Conservation (phyloP, 2,329 filamentous ascomycete species). For the Xylaria sp. region DNA sequence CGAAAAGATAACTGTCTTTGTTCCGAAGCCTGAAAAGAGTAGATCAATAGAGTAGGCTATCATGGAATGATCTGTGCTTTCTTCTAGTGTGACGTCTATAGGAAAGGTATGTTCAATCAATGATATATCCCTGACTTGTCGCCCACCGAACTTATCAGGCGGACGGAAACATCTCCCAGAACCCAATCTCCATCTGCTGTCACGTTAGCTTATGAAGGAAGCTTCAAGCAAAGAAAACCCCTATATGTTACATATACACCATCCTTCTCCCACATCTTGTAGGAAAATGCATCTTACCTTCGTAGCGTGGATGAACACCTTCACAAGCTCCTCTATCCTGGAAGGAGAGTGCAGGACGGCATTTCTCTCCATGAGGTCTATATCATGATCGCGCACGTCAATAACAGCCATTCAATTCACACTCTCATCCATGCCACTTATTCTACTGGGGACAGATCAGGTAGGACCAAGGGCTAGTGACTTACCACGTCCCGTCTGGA, state of each 20-base stretch:
- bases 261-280: background rate
- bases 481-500: constrained; percentile 75
- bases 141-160: constrained; percentile 11
- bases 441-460: background rate
- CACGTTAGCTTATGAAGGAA: constrained; percentile 33
- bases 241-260: too few species aligned
- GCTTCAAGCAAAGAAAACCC: too few species aligned
- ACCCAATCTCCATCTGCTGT: constrained; percentile 63
- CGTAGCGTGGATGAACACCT: constrained; percentile 88
- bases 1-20: too few species aligned
- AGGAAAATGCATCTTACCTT: constrained; percentile 64
- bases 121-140: background rate
- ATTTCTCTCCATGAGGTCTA: constrained; percentile 80
- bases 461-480: constrained; percentile 18
- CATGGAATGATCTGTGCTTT: background rate
- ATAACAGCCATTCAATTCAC: background rate
- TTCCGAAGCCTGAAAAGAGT: too few species aligned
- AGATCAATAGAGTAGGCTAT: too few species aligned
- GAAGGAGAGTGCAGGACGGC: constrained; percentile 77
- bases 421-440: background rate
- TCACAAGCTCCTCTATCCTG: constrained; percentile 82
- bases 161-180: constrained; percentile 65
- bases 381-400: constrained; percentile 10
- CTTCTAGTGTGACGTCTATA: background rate
- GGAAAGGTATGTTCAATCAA: background rate